These are phyloP conservation scores for Kwoniella heveanensis DNA, from an alignment of 768 basidiomycete species.

Conservation along the genomic window DNA sequence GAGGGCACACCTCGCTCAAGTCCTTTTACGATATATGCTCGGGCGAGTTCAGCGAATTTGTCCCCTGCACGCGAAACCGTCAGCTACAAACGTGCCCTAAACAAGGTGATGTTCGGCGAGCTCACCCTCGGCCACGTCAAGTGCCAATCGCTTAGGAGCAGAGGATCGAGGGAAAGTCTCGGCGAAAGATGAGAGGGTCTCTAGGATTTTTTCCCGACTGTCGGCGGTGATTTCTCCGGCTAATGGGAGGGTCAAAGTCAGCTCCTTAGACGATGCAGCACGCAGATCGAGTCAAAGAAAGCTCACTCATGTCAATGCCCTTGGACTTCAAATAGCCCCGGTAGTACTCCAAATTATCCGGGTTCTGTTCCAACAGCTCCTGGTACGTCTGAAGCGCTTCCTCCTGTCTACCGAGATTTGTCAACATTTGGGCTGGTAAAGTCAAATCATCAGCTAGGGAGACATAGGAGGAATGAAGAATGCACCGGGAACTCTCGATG, in stretches of 20 bases:
- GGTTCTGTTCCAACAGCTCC: conserved; percentile 77
- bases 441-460: too few relatives aligned
- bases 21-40: conserved; percentile 69
- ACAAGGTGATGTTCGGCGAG: neutral
- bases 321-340: conserved; percentile 68
- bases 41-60: conserved; percentile 67
- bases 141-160: conserved; percentile 72
- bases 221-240: conserved; percentile 59
- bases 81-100: too few relatives aligned
- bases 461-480: too few relatives aligned
- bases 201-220: conserved; percentile 62
- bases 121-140: conserved; percentile 66
- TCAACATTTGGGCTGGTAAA: conserved; percentile 71
- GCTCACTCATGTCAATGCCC: conserved; percentile 68
- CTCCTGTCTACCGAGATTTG: conserved; percentile 64
- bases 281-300: too few relatives aligned
- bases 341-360: conserved; percentile 81
- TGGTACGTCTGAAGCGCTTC: conserved; percentile 82
- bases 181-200: conserved; percentile 65
- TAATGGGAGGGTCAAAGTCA: neutral
- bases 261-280: conserved; percentile 7
- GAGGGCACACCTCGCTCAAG: conserved; percentile 87
- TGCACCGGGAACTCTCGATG: too few relatives aligned
- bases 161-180: conserved; percentile 68
- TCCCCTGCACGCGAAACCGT: conserved; percentile 60